These are phyloP conservation scores for Groenewaldozyma sp. DNA, from an alignment of 1,139 yeast genomes.

Conservation along the genomic window DNA sequence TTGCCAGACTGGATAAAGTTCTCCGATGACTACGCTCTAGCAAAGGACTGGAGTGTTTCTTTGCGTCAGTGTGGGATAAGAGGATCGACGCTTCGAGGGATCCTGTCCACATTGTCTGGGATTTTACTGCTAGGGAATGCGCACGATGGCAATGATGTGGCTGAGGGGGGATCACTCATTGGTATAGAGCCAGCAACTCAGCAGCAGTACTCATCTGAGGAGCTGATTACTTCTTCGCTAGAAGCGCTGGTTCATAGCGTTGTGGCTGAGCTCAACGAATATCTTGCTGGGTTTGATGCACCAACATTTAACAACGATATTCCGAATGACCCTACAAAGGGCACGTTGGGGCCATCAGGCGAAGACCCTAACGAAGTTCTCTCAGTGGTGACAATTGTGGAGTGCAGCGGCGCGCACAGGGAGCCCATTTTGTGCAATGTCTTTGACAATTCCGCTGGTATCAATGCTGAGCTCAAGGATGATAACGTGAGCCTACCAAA, in stretches of 20 bases:
- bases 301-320: conserved; percentile 12
- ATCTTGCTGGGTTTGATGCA: conserved; percentile 25
- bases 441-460: conserved; percentile 30
- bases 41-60: conserved; percentile 35
- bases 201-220: conserved; percentile 21
- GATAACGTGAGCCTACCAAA: conserved; percentile 31
- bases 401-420: conserved; percentile 22
- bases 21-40: conserved; percentile 32
- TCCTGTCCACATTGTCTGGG: conserved; percentile 31
- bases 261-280: conserved; percentile 28
- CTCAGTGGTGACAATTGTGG: conserved; percentile 31
- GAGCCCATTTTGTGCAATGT: conserved; percentile 26
- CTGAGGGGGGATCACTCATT: conserved; percentile 33
- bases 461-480: conserved; percentile 31
- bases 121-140: conserved; percentile 31
- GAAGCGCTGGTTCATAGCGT: conserved; percentile 27
- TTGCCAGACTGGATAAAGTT: conserved; percentile 31
- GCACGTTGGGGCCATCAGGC: too few species aligned
- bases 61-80: conserved; percentile 29
- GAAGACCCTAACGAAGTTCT: conserved; percentile 25
- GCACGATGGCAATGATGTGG: conserved; percentile 24
- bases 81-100: conserved; percentile 26
- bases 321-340: conserved; percentile 13
- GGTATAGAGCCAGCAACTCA: conserved; percentile 29
- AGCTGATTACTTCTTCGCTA: conserved; percentile 30